phyloP scores from a whole-genome alignment of 129 eudicot species.

The Ambrosia trifida region DNA sequence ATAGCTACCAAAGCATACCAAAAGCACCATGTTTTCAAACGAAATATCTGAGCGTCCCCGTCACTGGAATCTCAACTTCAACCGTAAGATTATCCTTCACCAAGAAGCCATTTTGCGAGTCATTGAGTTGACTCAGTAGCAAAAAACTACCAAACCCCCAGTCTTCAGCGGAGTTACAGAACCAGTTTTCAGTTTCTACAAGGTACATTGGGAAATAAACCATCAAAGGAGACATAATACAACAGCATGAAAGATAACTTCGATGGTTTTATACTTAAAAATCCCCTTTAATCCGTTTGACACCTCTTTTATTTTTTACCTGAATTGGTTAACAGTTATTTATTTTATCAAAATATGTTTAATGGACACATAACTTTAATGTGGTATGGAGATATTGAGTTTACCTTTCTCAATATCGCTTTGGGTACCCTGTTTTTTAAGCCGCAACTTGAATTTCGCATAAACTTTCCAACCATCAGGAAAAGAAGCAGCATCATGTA shows the following conservation, averaged over 20 bases:
- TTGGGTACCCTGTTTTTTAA: background rate
- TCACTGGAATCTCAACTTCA: no score
- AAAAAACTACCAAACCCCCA: background rate
- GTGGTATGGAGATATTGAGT: background rate
- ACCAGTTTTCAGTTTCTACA: conserved; percentile 26
- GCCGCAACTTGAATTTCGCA: background rate
- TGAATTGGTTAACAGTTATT: background rate
- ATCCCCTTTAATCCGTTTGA: background rate
- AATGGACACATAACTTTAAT: background rate
- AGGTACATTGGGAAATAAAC: background rate
- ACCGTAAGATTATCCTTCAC: no score
- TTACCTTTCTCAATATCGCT: background rate
- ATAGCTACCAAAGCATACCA: no score
- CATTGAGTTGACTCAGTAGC: background rate
- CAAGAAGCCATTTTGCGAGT: background rate
- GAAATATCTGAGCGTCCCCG: no score
- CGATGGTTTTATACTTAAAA: background rate
- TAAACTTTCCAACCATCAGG: background rate
- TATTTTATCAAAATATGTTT: background rate
- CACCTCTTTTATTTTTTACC: background rate
- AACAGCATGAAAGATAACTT: no score
- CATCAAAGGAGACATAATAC: background rate
- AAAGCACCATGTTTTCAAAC: no score
- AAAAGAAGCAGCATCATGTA: background rate
- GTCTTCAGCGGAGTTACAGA: background rate